Conservation (phyloP, 352 stramenopile species). For the Globisporangium nodosum region DNA sequence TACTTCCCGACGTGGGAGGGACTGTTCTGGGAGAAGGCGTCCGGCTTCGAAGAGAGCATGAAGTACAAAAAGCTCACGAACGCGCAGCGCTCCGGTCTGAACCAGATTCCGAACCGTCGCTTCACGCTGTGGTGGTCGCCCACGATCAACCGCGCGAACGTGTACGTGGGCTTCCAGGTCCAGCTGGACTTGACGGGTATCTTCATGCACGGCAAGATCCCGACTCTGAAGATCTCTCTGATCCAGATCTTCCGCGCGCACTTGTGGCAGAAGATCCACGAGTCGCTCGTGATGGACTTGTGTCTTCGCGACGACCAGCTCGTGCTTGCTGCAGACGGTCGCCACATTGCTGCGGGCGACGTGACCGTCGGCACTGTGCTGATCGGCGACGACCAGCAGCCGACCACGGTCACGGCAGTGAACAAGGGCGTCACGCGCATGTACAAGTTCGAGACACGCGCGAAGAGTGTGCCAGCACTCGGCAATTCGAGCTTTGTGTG, state of each 20-base stretch:
- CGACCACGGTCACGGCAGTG: slow-evolving; percentile 10
- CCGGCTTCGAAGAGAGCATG: slow-evolving; percentile 93
- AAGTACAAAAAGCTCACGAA: slow-evolving; percentile 99
- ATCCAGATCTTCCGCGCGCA: slow-evolving; percentile 98
- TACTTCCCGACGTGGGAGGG: slow-evolving; percentile 99
- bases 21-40: slow-evolving; percentile 99
- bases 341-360: slow-evolving; percentile 7
- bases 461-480: slow-evolving; percentile 4
- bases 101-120: slow-evolving; percentile 99
- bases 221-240: slow-evolving; percentile 99
- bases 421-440: slow-evolving; percentile 12
- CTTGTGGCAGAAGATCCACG: slow-evolving; percentile 99
- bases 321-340: slow-evolving; percentile 14
- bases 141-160: slow-evolving; percentile 99
- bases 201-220: slow-evolving; percentile 99
- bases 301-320: slow-evolving; percentile 17
- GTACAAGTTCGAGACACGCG: slow-evolving; percentile 8
- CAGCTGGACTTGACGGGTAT: slow-evolving; percentile 99
- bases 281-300: slow-evolving; percentile 97
- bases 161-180: slow-evolving; percentile 99
- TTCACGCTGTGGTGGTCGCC: slow-evolving; percentile 99
- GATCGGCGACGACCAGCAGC: slow-evolving; percentile 7
- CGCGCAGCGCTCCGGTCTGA: slow-evolving; percentile 98
- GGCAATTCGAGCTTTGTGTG: slow-evolving; percentile 2
- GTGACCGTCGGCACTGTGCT: slow-evolving; percentile 10